Evolutionary conservation across 176 grass and related monocot genomes (phyloP), one percentile per base, ranked within the genome.

Genomic region (Oryza nivara): DNA sequence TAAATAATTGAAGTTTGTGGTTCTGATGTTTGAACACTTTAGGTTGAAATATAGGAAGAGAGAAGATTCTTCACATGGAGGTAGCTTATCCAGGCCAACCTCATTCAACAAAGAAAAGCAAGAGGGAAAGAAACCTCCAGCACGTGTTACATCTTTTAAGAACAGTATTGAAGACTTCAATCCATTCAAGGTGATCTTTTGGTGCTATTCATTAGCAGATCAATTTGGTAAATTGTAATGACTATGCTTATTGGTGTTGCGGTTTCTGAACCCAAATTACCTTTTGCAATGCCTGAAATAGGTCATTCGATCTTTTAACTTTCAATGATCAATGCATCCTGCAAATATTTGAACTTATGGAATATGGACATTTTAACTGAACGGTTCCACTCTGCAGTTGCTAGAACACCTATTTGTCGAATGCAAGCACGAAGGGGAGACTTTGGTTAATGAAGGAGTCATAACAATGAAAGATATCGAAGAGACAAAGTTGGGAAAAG

Each of bases 111-210:
- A 86, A 72, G 90, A 92, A 64, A 94, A 86, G 43, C 86, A 94
- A 65, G 96, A 96, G 61, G 87, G 51, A 14, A 92, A 89, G 80
- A 94, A 81, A 77, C 82, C 87, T 84, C 87, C 91, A 56, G 78
- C 86, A 67, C 96, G 76, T 83, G 81, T 81, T 79, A 91, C 90
- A 47, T 99, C 96, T 44, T 96, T 99, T 81, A 99, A 99, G 84
- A 85, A 89, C 70, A 89, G 86, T 72, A 89, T 99, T 3, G 89
- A 86, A 4, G 91, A 99, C 26, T 92, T 92, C 51, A 99, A 94
- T 64, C 96, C 93, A 76, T 89, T 99, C 61, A 99, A 96, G 93
- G 93, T 99, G 84, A 91, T 65, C 49, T 74, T 84, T 80, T 70
- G 41, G 45, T 63, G 51, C 10, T 66, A 65, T 23, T 46, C 75